Conservation (phyloP, 2,329 filamentous ascomycete genomes). For the Aspergillus carbonarius region DNA sequence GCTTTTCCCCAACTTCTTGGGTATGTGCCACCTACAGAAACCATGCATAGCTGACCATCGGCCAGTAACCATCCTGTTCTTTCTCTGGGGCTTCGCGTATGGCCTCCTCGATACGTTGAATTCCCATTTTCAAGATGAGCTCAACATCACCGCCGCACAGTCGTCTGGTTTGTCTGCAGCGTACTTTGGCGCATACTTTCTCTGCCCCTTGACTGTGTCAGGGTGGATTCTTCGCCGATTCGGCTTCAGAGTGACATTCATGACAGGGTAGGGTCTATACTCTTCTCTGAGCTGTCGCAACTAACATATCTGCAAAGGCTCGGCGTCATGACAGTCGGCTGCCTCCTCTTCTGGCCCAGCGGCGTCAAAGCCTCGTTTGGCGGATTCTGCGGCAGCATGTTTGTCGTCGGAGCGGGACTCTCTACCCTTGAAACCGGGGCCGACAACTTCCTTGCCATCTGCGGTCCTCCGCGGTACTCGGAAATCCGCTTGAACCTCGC, state of each 20-base stretch:
- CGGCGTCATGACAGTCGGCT: not conserved
- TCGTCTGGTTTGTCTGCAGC: not conserved
- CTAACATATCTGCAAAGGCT: not conserved
- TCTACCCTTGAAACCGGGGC: constrained; percentile 4
- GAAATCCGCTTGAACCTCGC: constrained; percentile 2
- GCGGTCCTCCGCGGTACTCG: not conserved
- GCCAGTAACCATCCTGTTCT: not conserved
- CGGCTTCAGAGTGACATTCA: not conserved
- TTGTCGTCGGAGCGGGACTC: not conserved
- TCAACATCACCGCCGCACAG: constrained; percentile 5
- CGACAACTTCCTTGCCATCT: constrained; percentile 2
- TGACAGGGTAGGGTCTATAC: not conserved
- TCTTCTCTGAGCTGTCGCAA: too few species aligned
- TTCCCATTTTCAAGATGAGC: constrained; percentile 6
- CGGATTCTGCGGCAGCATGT: constrained; percentile 4
- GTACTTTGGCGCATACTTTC: constrained; percentile 7
- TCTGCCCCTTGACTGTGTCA: constrained; percentile 1
- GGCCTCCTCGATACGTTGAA: constrained; percentile 4
- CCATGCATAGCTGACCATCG: not conserved
- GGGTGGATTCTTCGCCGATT: constrained; percentile 2
- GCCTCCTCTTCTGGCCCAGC: constrained; percentile 4
- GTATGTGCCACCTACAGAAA: not conserved
- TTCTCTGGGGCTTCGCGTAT: not conserved
- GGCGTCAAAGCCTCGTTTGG: constrained; percentile 3
- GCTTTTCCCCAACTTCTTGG: not conserved